A percentile compares a stretch with the other conserved stretches of the same genome.
These are phyloP conservation scores for Elsinoe necatrix DNA, from an alignment of 2,329 filamentous ascomycete species.

Conservation along the genomic window DNA sequence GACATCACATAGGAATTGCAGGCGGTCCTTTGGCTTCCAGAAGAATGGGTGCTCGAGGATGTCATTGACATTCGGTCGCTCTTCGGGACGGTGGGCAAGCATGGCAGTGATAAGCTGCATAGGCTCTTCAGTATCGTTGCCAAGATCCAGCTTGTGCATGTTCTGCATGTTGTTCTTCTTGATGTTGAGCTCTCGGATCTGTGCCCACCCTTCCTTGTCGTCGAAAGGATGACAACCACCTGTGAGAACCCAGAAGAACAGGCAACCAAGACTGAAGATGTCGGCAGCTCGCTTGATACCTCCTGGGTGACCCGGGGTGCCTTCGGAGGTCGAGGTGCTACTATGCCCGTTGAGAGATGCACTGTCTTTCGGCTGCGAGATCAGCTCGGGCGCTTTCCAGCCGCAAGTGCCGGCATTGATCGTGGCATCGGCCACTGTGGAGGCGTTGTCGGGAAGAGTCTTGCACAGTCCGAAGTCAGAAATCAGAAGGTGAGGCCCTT, in stretches of 20 bases:
- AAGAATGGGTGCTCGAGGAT: constrained; percentile 95
- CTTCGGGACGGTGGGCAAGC: constrained; percentile 57
- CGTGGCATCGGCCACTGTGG: constrained; percentile 88
- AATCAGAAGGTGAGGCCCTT: constrained; percentile 73
- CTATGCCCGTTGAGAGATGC: constrained; percentile 37
- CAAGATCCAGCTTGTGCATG: constrained; percentile 43
- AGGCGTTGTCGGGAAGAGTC: constrained; percentile 89
- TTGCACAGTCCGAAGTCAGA: constrained; percentile 98
- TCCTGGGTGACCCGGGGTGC: constrained; percentile 41
- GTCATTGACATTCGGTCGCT: constrained; percentile 62
- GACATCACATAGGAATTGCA: constrained; percentile 90
- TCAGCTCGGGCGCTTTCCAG: constrained; percentile 90
- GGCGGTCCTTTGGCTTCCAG: constrained; percentile 80
- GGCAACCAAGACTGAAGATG: constrained; percentile 91
- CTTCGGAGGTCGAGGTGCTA: constrained; percentile 47
- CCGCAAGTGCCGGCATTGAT: constrained; percentile 90
- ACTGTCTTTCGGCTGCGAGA: constrained; percentile 50
- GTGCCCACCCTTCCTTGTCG: constrained; percentile 86
- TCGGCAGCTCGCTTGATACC: constrained; percentile 93
- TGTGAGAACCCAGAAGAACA: constrained; percentile 99
- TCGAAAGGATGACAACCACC: constrained; percentile 89
- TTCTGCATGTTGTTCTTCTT: constrained; percentile 75
- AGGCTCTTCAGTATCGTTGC: constrained; percentile 78
- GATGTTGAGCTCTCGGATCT: constrained; percentile 79
- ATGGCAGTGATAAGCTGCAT: constrained; percentile 79